Percentiles rank a stretch among this genome's conserved stretches.
phyloP scores from a whole-genome alignment of 495 filamentous ascomycete genomes.

The Pseudoneurospora amorphoporcata region DNA sequence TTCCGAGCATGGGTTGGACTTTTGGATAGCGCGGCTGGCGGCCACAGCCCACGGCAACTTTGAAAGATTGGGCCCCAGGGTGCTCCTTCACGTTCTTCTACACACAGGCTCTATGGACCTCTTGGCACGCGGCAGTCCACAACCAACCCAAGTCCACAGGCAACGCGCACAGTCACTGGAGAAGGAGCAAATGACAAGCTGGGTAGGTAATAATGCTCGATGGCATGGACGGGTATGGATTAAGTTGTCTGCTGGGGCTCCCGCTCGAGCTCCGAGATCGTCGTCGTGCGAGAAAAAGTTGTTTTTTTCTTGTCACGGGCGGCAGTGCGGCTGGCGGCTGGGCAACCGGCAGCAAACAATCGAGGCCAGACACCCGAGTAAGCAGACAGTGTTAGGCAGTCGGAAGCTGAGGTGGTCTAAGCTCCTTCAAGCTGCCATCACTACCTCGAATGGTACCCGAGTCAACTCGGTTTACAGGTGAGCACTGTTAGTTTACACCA shows the following conservation, averaged over 20 bases:
- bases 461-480: not conserved
- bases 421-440: not conserved
- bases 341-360: not conserved
- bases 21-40: not conserved
- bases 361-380: not conserved
- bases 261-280: not conserved
- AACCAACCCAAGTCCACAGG: not conserved
- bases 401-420: not conserved
- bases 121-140: not conserved
- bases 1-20: not conserved
- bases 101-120: not conserved
- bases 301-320: not conserved
- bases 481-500: not conserved
- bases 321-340: not conserved
- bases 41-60: not conserved
- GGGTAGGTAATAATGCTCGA: not conserved
- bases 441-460: not conserved
- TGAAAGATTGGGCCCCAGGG: not conserved
- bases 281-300: not conserved
- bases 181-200: not conserved
- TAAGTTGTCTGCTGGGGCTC: not conserved
- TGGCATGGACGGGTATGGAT: not conserved
- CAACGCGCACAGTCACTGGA: not conserved
- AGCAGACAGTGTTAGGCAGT: not conserved
- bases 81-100: not conserved